Conservation (phyloP, 2,329 filamentous ascomycete species). For the Magnaporthales sp. region DNA sequence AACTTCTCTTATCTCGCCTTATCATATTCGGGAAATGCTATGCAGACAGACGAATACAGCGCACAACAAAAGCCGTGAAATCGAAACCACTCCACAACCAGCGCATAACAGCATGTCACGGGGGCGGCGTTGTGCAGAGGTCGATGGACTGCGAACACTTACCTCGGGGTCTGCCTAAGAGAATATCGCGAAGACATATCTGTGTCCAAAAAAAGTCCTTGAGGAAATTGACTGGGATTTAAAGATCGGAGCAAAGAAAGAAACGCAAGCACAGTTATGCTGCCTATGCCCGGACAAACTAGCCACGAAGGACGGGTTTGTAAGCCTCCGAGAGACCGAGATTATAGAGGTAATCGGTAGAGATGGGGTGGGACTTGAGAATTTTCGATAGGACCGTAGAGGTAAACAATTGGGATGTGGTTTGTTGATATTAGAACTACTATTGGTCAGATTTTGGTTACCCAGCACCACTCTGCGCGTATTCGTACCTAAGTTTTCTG, state of each 20-base stretch:
- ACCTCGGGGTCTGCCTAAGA: constrained; percentile 23
- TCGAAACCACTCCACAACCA: not conserved
- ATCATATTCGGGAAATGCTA: not conserved
- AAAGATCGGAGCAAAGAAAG: not conserved
- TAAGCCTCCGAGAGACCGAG: not conserved
- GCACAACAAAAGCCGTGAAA: not conserved
- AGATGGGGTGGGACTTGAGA: not conserved
- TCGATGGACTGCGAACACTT: constrained; percentile 8
- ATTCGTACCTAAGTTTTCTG: not conserved
- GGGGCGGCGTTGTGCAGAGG: not conserved
- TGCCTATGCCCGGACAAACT: not conserved
- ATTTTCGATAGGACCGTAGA: not conserved
- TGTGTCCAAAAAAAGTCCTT: not conserved
- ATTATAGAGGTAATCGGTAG: not conserved
- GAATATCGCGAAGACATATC: constrained; percentile 17
- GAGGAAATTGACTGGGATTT: not conserved
- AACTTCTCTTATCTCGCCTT: not conserved
- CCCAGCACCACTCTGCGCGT: not conserved
- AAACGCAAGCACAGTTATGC: not conserved
- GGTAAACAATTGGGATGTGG: not conserved
- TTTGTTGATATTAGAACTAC: not conserved
- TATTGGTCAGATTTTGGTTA: not conserved
- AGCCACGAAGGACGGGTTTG: not conserved
- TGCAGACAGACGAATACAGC: not conserved
- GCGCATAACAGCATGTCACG: not conserved